Conservation (phyloP, 225 moss, liverwort and hornwort species). For the Rhytidiadelphus loreus region DNA sequence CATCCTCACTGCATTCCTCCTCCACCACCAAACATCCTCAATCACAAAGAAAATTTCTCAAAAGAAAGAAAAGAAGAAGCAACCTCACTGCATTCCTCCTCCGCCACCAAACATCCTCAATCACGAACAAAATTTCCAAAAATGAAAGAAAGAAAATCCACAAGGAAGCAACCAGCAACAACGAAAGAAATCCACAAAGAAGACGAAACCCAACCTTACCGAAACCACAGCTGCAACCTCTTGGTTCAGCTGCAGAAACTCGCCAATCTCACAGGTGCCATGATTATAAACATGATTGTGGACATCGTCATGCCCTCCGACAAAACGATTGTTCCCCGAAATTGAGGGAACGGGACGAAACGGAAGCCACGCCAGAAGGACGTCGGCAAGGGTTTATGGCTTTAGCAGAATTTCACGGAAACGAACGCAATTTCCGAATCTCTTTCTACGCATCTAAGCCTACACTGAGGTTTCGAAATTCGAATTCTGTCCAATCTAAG, state of each 20-base stretch:
- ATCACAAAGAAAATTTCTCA: neutral
- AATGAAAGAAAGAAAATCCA: no score
- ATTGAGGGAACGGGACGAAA: neutral
- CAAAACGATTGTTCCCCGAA: neutral
- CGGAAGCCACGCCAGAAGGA: neutral
- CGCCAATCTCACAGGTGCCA: neutral
- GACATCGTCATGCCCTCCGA: neutral
- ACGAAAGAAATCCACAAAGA: neutral
- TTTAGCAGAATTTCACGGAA: neutral
- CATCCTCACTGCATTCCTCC: constrained; percentile 19
- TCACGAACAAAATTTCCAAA: neutral
- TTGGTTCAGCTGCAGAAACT: neutral
- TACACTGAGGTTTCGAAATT: neutral
- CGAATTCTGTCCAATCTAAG: neutral
- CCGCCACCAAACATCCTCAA: neutral
- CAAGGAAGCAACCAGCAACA: neutral
- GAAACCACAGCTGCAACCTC: neutral
- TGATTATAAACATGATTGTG: neutral
- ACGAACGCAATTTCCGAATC: neutral
- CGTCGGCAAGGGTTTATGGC: constrained; percentile 11
- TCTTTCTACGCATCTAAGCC: neutral
- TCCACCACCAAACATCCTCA: neutral
- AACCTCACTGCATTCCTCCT: neutral
- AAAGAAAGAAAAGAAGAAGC: neutral
- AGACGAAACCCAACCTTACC: neutral